phyloP scores from a whole-genome alignment of 2,329 filamentous ascomycete species.

The Westerdykella ornata region DNA sequence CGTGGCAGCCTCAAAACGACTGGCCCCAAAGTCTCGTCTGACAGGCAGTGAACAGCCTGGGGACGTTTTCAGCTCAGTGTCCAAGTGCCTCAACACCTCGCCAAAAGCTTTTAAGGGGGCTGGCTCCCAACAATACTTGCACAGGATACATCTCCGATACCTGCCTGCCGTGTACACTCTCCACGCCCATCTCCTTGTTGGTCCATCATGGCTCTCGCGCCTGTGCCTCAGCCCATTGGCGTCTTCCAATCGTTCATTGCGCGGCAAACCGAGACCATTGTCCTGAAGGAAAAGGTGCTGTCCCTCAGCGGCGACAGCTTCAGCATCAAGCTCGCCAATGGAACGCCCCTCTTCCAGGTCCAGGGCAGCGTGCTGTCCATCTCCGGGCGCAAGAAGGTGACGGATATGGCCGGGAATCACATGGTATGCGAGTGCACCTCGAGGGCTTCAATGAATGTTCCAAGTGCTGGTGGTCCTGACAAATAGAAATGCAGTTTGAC shows the following conservation, averaged over 20 bases:
- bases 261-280: slow-evolving; percentile 40
- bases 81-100: too few relatives aligned
- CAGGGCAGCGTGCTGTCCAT: slow-evolving; percentile 50
- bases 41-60: too few relatives aligned
- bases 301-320: slow-evolving; percentile 60
- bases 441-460: too few relatives aligned
- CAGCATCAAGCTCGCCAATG: slow-evolving; percentile 52
- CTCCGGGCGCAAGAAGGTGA: slow-evolving; percentile 51
- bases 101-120: too few relatives aligned
- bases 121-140: too few relatives aligned
- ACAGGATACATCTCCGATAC: too few relatives aligned
- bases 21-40: too few relatives aligned
- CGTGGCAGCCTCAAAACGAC: too few relatives aligned
- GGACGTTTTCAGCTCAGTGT: too few relatives aligned
- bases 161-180: too few relatives aligned
- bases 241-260: slow-evolving; percentile 26
- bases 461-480: too few relatives aligned
- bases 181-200: too few relatives aligned
- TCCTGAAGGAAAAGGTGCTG: slow-evolving; percentile 56
- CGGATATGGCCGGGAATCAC: slow-evolving; percentile 48
- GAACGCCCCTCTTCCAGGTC: slow-evolving; percentile 50
- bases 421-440: slow-evolving; percentile 23
- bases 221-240: slow-evolving; percentile 17
- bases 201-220: not conserved
- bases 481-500: slow-evolving; percentile 42